Base-by-base conservation (phyloP, 73 alveolate species). In the Paramecium sonneborni region DNA sequence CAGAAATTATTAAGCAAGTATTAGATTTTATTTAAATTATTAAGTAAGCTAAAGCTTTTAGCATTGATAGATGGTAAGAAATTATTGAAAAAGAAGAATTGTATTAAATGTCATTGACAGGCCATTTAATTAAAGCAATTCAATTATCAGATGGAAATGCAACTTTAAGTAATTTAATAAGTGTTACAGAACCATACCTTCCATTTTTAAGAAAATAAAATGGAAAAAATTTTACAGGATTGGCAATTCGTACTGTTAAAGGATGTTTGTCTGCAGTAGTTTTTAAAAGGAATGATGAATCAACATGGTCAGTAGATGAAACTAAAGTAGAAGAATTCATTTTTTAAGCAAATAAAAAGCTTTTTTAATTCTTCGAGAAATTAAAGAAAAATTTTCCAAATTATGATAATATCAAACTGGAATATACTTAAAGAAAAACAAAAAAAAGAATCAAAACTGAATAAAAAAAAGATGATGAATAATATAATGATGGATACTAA, bases 101-200 rank as follows among this genome's bases (percentile, higher is more conserved):
- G 5, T 68, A 68, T 68, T 9, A 68, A 28, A 68, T 68, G 85
- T 68, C 85, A 18, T 28, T 68, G 24, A 68, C 46, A 68, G 85
- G 85, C 7, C 85, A 68, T 68, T 46, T 68, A 9, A 68, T 68
- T 68, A 11, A 28, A 6, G 39, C 46, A 9, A 68, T 68, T 18
- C n/a, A 68, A 28, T 18, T 8, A 18, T 9, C 10, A 12, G 48
- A 28, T 10, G 46, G 46, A 6, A 24, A 20, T 10, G 85, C 85
- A 12, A 20, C 85, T 12, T 24, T 68, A 12, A 24, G n/a, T 20
- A 23, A 68, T 6, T 68, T 68, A 18, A 18, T 68, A 23, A 23
- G 23, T 6, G 14, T 18, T 6, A 68, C 85, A 23, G 85, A 68
- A 9, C 85, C 85, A 8, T 28, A 24, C 24, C 14, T 68, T 23